Conservation (phyloP, 805 yeast genomes). For the Clavispora carvajalis region DNA sequence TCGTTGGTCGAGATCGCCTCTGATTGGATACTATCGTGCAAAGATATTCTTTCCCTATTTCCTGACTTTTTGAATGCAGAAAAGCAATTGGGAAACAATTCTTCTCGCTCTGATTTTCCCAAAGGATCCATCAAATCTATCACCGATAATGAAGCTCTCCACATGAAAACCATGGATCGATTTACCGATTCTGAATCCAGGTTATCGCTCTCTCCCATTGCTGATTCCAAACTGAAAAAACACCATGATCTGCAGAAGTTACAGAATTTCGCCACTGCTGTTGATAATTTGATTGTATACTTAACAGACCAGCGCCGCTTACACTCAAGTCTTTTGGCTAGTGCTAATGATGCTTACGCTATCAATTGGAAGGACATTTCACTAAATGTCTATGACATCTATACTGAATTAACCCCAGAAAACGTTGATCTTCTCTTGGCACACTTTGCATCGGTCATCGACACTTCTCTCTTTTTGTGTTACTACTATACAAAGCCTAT, state of each 20-base stretch:
- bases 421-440: conserved; percentile 19
- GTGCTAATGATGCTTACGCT: conserved; percentile 16
- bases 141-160: background rate
- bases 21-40: conserved; percentile 35
- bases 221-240: conserved; percentile 1
- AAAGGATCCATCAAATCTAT: background rate
- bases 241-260: conserved; percentile 13
- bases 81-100: conserved; percentile 2
- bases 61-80: conserved; percentile 35
- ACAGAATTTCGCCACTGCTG: conserved; percentile 29
- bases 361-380: conserved; percentile 44
- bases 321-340: conserved; percentile 32
- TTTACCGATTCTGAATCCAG: background rate
- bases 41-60: conserved; percentile 30
- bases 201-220: too few relatives aligned
- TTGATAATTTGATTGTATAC: conserved; percentile 39
- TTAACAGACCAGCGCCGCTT: conserved; percentile 52
- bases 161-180: background rate
- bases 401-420: conserved; percentile 22
- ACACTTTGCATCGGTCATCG: conserved; percentile 48
- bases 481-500: conserved; percentile 66
- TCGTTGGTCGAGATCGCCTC: conserved; percentile 35
- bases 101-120: background rate
- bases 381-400: conserved; percentile 40
- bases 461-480: conserved; percentile 72